phyloP scores from a whole-genome alignment of 179 eudicot genomes.

The Vitellaria paradoxa region DNA sequence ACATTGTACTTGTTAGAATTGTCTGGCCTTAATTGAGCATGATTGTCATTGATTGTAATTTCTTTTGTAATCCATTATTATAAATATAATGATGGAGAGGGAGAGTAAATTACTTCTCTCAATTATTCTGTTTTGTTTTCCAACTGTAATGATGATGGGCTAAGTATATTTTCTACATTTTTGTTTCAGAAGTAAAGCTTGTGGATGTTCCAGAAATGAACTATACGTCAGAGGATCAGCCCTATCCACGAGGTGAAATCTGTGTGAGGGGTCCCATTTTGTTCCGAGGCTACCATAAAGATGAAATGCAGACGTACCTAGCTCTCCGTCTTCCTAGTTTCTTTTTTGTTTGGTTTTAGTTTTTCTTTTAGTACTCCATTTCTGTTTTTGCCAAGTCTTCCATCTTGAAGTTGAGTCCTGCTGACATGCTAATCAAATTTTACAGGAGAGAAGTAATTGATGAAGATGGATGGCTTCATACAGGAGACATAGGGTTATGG shows the following conservation, averaged over 20 bases:
- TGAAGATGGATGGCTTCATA: conserved; percentile 63
- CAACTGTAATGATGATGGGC: background rate
- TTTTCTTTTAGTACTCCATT: background rate
- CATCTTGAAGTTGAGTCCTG: background rate
- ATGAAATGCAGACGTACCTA: conserved; percentile 48
- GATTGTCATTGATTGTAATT: too few relatives aligned
- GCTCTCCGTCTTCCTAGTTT: background rate
- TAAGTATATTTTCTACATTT: background rate
- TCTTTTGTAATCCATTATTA: too few relatives aligned
- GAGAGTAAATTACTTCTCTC: too few relatives aligned
- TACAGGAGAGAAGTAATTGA: conserved; percentile 54
- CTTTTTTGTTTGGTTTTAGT: background rate
- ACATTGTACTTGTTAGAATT: too few relatives aligned
- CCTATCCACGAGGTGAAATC: conserved; percentile 60
- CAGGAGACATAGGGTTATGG: conserved; percentile 60
- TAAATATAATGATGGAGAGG: too few relatives aligned
- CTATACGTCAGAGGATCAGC: conserved; percentile 51
- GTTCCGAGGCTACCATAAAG: conserved; percentile 54
- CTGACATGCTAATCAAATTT: conserved; percentile 12
- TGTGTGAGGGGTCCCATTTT: conserved; percentile 55
- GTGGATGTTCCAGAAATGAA: conserved; percentile 66
- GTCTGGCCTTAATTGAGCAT: too few relatives aligned
- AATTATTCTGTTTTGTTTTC: background rate
- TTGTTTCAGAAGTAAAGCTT: conserved; percentile 46
- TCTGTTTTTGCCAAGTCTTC: background rate